These are phyloP conservation scores for Symbiodinium pilosum DNA, from an alignment of 73 alveolate species.

Conservation along the genomic window DNA sequence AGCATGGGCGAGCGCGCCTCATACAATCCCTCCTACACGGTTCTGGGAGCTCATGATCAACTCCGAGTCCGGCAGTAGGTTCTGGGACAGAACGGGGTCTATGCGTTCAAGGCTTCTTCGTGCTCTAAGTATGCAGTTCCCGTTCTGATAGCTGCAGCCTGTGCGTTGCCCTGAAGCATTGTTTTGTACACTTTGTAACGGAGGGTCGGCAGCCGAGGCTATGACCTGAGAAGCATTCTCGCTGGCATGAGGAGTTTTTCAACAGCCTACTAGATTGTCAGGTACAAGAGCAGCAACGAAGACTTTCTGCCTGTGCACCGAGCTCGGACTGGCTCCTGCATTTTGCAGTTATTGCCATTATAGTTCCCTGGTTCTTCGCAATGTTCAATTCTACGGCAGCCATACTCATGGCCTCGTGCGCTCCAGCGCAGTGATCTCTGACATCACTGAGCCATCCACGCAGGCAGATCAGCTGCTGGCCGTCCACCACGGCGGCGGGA, in stretches of 20 bases:
- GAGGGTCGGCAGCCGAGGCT: not conserved
- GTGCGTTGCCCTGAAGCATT: no score
- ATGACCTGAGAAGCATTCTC: not conserved
- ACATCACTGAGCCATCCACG: not conserved
- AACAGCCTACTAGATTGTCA: not conserved
- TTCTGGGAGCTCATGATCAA: not conserved
- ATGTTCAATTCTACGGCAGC: no score
- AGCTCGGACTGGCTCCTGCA: not conserved
- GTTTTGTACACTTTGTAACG: no score
- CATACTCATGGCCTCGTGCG: no score
- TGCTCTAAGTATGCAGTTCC: not conserved
- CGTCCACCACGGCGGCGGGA: conserved; percentile 35
- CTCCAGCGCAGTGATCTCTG: no score
- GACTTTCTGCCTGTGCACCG: conserved; percentile 54
- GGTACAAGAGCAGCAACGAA: conserved; percentile 75
- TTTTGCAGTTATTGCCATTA: no score
- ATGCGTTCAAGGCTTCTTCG: not conserved
- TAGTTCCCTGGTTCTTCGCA: no score
- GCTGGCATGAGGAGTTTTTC: not conserved
- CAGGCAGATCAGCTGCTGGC: conserved; percentile 90
- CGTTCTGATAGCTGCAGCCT: no score
- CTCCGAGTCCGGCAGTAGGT: no score
- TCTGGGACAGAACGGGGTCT: no score
- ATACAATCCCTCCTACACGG: no score
- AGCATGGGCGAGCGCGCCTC: no score